These are phyloP conservation scores for Hippophae rhamnoides DNA, from an alignment of 306 rosid genomes.

Conservation along the genomic window DNA sequence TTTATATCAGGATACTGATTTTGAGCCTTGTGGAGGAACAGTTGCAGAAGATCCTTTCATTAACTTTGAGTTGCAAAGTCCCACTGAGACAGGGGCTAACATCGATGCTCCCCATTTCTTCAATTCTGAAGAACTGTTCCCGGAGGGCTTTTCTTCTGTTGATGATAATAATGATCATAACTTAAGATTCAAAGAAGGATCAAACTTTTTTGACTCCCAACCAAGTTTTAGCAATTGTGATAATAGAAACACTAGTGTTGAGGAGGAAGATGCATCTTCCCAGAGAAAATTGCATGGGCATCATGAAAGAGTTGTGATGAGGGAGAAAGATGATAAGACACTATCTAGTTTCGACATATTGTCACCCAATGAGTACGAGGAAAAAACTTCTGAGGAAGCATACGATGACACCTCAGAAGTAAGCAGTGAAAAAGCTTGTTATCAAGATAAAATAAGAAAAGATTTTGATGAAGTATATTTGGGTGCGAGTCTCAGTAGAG, in stretches of 20 bases:
- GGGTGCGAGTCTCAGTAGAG: not conserved
- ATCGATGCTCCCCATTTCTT: conserved; percentile 8
- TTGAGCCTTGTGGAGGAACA: conserved; percentile 13
- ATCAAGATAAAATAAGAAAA: conserved; percentile 11
- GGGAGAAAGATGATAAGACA: conserved; percentile 13
- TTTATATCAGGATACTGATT: conserved; percentile 10
- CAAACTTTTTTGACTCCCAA: not conserved
- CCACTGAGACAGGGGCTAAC: conserved; percentile 9
- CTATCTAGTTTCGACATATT: conserved; percentile 14
- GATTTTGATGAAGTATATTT: conserved; percentile 13
- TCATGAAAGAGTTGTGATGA: conserved; percentile 13
- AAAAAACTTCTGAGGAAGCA: conserved; percentile 2
- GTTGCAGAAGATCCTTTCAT: conserved; percentile 22
- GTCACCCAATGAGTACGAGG: not conserved
- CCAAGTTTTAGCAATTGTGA: conserved; percentile 2
- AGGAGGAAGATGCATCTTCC: not conserved
- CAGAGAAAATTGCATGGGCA: conserved; percentile 10
- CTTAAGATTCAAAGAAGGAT: not conserved
- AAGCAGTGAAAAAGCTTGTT: conserved; percentile 7
- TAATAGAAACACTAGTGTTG: not conserved
- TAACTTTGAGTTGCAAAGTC: conserved; percentile 7
- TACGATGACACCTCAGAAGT: conserved; percentile 7
- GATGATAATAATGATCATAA: conserved; percentile 14
- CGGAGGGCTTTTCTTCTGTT: not conserved
- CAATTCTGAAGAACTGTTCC: not conserved